A percentile compares a stretch with the other conserved stretches of the same genome.
These are phyloP conservation scores for Podaxis pistillaris DNA, from an alignment of 768 basidiomycete genomes.

Conservation along the genomic window DNA sequence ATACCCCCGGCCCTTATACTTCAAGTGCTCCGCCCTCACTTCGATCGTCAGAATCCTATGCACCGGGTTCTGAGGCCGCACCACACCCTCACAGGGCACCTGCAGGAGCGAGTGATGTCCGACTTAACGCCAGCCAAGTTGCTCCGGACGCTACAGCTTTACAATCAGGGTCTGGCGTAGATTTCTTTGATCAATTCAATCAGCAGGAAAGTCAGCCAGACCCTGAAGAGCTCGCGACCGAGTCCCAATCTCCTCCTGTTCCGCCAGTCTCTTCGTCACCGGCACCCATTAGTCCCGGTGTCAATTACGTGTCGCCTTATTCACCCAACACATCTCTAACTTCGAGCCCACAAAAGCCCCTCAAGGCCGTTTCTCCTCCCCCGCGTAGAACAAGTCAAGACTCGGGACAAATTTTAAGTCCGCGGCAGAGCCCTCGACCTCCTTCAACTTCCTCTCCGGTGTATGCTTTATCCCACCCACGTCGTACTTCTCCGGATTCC, in stretches of 20 bases:
- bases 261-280: background rate
- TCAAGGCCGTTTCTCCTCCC: background rate
- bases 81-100: background rate
- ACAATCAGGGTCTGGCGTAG: background rate
- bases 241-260: background rate
- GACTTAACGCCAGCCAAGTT: background rate
- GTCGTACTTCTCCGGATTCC: constrained; percentile 4
- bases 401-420: background rate
- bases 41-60: background rate
- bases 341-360: background rate
- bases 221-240: background rate
- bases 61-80: background rate
- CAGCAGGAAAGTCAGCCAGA: background rate
- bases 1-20: background rate
- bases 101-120: background rate
- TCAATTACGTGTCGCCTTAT: background rate
- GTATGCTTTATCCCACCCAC: background rate
- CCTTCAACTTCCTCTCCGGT: constrained; percentile 1
- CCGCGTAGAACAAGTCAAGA: background rate
- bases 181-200: background rate
- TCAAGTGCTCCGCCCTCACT: background rate
- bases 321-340: background rate
- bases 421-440: constrained; percentile 1
- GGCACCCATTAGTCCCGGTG: background rate
- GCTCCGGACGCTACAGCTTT: background rate